These are phyloP conservation scores for Cyathus striatus DNA, from an alignment of 768 basidiomycete species.

Conservation along the genomic window DNA sequence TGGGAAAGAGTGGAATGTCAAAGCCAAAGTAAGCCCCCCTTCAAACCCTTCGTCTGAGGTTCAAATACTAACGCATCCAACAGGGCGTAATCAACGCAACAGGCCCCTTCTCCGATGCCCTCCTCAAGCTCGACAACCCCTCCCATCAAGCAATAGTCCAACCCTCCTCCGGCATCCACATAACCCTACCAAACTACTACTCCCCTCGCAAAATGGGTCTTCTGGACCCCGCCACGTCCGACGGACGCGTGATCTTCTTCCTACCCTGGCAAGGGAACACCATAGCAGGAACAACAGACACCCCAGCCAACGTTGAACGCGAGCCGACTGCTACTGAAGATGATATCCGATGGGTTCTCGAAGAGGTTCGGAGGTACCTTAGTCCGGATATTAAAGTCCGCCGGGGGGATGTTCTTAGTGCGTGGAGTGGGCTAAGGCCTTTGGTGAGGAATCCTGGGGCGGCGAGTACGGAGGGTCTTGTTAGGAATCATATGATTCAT, in stretches of 20 bases:
- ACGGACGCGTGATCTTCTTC: conserved; percentile 98
- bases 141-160: conserved; percentile 83
- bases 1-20: conserved; percentile 76
- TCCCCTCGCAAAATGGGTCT: conserved; percentile 93
- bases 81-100: conserved; percentile 96
- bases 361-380: conserved; percentile 88
- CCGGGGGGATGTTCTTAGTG: conserved; percentile 90
- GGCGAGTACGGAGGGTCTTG: conserved; percentile 76
- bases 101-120: conserved; percentile 85
- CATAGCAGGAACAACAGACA: conserved; percentile 95
- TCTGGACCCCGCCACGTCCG: conserved; percentile 90
- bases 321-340: conserved; percentile 86
- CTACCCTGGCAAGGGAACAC: conserved; percentile 98
- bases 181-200: conserved; percentile 96
- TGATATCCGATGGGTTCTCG: conserved; percentile 95
- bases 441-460: conserved; percentile 76
- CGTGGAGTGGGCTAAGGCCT: conserved; percentile 91
- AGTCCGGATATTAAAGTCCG: conserved; percentile 91
- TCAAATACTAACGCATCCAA: neutral
- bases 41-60: neutral
- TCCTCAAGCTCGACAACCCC: conserved; percentile 78
- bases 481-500: conserved; percentile 91
- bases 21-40: conserved; percentile 55
- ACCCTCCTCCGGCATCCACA: conserved; percentile 90
- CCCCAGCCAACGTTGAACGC: conserved; percentile 61